A percentile compares a stretch with the other conserved stretches of the same genome.
phyloP scores from a whole-genome alignment of 768 basidiomycete species.

The Termitomyces sp. region DNA sequence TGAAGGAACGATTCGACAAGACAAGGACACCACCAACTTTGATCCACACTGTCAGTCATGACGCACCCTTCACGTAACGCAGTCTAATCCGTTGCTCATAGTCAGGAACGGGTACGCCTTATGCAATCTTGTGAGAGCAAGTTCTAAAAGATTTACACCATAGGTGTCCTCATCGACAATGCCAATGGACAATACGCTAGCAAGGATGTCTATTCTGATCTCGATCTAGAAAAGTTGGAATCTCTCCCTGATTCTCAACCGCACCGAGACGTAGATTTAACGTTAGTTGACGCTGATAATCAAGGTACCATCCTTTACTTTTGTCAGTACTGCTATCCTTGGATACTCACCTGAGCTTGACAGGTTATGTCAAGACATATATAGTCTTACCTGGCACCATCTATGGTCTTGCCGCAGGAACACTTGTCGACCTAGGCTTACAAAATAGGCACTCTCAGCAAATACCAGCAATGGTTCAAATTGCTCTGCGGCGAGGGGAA shows the following conservation, averaged over 20 bases:
- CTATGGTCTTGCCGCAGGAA: constrained; percentile 46
- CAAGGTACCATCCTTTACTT: constrained; percentile 32
- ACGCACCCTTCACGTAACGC: neutral
- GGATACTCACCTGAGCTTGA: neutral
- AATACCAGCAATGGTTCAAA: constrained; percentile 43
- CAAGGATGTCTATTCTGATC: constrained; percentile 46
- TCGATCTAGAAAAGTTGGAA: constrained; percentile 44
- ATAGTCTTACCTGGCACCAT: constrained; percentile 55
- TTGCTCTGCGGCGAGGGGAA: constrained; percentile 39
- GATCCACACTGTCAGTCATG: constrained; percentile 41
- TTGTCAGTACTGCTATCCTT: neutral
- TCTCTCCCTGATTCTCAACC: constrained; percentile 41
- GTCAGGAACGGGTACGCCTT: constrained; percentile 32
- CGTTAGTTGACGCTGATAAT: constrained; percentile 44
- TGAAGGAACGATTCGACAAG: constrained; percentile 32
- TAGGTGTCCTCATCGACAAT: constrained; percentile 41
- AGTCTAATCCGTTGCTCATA: constrained; percentile 12
- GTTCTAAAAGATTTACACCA: neutral
- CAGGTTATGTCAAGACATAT: constrained; percentile 30
- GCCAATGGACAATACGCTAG: constrained; percentile 40
- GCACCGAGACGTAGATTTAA: constrained; percentile 51
- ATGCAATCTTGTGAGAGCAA: neutral
- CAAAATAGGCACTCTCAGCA: constrained; percentile 50
- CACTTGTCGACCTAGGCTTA: constrained; percentile 50
- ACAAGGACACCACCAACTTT: constrained; percentile 34